Evolutionary conservation across 2,329 filamentous ascomycete species (phyloP), one percentile per base, ranked within the genome.

Genomic region (Corinectria fuckeliana): DNA sequence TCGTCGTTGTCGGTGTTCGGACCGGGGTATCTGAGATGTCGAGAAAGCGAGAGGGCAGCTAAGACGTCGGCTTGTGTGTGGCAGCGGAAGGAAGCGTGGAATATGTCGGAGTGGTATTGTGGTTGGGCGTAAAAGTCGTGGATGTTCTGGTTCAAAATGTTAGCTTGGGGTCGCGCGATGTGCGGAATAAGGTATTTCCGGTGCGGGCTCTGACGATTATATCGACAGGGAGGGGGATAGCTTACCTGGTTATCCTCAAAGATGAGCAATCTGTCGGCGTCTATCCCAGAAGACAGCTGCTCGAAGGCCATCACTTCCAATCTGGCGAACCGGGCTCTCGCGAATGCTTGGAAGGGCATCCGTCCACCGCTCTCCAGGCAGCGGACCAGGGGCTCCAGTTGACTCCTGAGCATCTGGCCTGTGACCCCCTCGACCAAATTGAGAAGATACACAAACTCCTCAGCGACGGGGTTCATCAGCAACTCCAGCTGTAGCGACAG

Each of bases 111-210:
- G 34, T 11, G 30, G 53, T 52, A 69, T 38, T 26, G n/a, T 30
- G 16, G 10, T 20, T 59, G 28, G 4, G 21, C 21, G 50, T 65
- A 68, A 50, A 64, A 69, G n/a, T 34, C 25, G 62, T 66, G 65
- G 20, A 68, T 53, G 32, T 66, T 23, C 65, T 66, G 50, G 18
- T 39, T 47, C 30, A 65, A 69, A 68, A 62, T 59, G 62, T 70
- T 66, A 70, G 67, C 51, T 53, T 26, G n/a, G 21, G 34, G 30
- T 50, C 50, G 50, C 26, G 36, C 39, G 39, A 45, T 32, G 3
- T 20, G 23, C 61, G 68, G 67, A 68, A 55, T 53, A 70, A 69
- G 20, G 45, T 55, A 62, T 44, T 50, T 52, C 67, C 63, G 65
- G 36, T 21, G 18, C 14, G 25, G 23, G 11, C 20, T 25, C 7